Base-by-base conservation (phyloP, 2,329 filamentous ascomycete genomes). In the Rutstroemia sp. region DNA sequence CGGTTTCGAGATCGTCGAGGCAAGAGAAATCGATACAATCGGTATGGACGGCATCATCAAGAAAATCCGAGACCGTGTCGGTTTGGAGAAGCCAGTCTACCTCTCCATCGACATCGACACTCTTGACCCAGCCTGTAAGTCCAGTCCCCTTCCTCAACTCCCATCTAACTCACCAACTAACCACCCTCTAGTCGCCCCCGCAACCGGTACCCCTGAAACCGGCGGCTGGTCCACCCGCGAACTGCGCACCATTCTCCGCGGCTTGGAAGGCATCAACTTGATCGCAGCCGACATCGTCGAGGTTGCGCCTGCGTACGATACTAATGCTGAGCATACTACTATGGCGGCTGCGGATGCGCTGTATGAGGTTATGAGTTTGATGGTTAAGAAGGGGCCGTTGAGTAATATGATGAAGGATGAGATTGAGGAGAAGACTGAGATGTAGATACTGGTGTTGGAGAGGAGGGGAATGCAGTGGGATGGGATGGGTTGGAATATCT, bases 31-130 rank as follows among this genome's bases (percentile, higher is more conserved):
- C 58, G 84, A 87, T 67, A 83, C 77, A 7, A 85, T 87, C 58
- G 84, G 84, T 27, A 81, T 79, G 27, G 79, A 82, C 0, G 89
- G 89, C 4, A 92, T 95, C 68, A 87, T 92, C 69, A 82, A 87
- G 71, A 85, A 82, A 69, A 94, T 95, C 67, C 73, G 82, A 45
- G 83, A 89, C 3, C 78, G 88, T 23, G 87, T 95, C 17, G 88
- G 88, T 8, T 86, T 84, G 21, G 77, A 78, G 54, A 84, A 83
- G 59, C 89, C 89, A 0, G 87, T 94, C 0, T 95, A 95, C 68
- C 73, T 95, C 34, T 88, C 83, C 6, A 85, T 95, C 48, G 91
- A 96, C 67, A 95, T 95, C 64, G 90, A 95, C 67, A 91, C 89
- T 0, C 76, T 95, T 3, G 90, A 95, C 68, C 90, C 91, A 7